A percentile compares a stretch with the other conserved stretches of the same genome.
phyloP scores from a whole-genome alignment of 257 asterid genomes.

The Solanum arcanum region DNA sequence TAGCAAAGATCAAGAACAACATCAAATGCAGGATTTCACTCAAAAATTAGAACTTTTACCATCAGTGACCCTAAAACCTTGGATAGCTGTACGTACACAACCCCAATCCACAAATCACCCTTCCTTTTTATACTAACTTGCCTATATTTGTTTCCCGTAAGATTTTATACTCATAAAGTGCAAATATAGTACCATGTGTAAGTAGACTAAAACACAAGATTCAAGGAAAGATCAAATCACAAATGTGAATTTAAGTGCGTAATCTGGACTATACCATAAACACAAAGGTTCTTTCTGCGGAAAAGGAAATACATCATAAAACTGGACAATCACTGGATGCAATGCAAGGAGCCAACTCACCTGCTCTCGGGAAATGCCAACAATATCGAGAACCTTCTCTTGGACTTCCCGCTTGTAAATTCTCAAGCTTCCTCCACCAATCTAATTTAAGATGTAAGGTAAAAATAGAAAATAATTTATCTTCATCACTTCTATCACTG shows the following conservation, averaged over 20 bases:
- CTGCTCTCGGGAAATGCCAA: slow-evolving; percentile 82
- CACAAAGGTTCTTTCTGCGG: not conserved
- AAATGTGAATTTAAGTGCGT: not conserved
- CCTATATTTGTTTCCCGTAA: not conserved
- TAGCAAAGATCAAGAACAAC: not conserved
- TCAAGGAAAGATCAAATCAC: not conserved
- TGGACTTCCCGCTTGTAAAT: slow-evolving; percentile 89
- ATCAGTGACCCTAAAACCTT: not conserved
- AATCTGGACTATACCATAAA: not conserved
- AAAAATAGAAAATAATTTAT: not conserved
- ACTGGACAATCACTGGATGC: not conserved
- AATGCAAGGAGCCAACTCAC: slow-evolving; percentile 18
- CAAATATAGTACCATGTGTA: not conserved
- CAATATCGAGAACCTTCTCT: slow-evolving; percentile 74
- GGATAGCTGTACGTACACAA: not conserved
- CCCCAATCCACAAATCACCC: not conserved
- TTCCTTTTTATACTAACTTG: not conserved
- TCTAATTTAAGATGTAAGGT: slow-evolving; percentile 22
- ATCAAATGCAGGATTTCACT: not conserved
- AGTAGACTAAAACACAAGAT: not conserved
- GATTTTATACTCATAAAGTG: not conserved
- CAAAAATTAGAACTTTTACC: not conserved
- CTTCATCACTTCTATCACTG: not conserved
- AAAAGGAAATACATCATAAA: not conserved
- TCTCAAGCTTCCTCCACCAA: slow-evolving; percentile 99